Evolutionary conservation across 2,329 filamentous ascomycete species (phyloP), one percentile per base, ranked within the genome.

Genomic region (Metarhizium guizhouense): DNA sequence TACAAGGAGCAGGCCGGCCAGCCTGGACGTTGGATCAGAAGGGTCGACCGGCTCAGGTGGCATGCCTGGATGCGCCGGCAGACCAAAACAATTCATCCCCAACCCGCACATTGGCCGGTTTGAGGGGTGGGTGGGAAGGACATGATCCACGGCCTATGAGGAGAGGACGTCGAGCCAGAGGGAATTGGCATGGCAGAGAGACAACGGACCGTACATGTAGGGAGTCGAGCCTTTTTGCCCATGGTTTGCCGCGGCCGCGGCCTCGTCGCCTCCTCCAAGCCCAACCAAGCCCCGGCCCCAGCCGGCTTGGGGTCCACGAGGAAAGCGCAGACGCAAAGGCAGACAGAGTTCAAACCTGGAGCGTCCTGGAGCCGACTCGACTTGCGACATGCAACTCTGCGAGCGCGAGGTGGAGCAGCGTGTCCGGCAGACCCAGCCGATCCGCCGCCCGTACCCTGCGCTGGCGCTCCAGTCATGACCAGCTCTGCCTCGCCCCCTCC

Each of bases 381-480:
- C 14, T 2, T 43, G 40, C 34, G 32, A 34, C 32, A 34, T 34
- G 32, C 6, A 34, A 11, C 32, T 34, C 32, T 34, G 32, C 32
- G 32, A 4, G 7, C 10, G 32, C 32, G 32, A 45, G 25, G 55
- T 52, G 53, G 53, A 36, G 52, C 48, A 49, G 32, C 25, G 40
- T 29, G 48, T 29, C 52, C 55, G 56, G 56, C 56, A 55, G 16
- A 49, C 18, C 43, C 47, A 54, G 52, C 55, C 52, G 55, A 43
- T 57, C 52, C 55, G 55, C 52, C 55, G 55, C 55, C 55, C 55
- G 55, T 57, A 53, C 55, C 52, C 51, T 54, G 32, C n/a, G 52
- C 47, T 57, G 32, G 25, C 36, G 34, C 38, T 51, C 32, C 45
- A 47, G 18, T 13, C 38, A 11, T 45, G 29, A 40, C 49, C 49